phyloP scores from a whole-genome alignment of 2,329 filamentous ascomycete genomes.

The Sphaerulina musiva region DNA sequence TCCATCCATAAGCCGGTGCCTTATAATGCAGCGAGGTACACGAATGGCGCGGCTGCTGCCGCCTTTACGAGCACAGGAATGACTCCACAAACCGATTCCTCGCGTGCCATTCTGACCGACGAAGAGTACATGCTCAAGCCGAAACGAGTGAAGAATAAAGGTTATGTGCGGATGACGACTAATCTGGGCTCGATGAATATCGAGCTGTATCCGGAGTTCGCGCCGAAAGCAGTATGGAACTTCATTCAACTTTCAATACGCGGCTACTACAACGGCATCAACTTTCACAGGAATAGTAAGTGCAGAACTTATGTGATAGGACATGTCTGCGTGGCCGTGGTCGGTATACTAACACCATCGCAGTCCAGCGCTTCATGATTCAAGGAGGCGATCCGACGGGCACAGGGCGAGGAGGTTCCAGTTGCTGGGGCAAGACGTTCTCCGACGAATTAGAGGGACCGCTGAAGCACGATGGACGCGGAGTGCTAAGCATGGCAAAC shows the following conservation, averaged over 20 bases:
- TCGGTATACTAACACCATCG: conserved; percentile 34
- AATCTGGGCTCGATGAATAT: conserved; percentile 78
- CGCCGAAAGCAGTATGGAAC: conserved; percentile 94
- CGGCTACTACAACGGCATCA: conserved; percentile 78
- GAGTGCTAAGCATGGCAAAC: conserved; percentile 89
- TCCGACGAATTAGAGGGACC: conserved; percentile 89
- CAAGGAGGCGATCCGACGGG: conserved; percentile 93
- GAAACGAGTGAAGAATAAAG: conserved; percentile 78
- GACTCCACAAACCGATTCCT: conserved; percentile 82
- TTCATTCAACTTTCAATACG: conserved; percentile 82
- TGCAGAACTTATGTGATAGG: too few species aligned
- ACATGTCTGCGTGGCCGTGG: too few species aligned
- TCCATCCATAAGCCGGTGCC: conserved; percentile 43
- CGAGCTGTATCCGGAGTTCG: conserved; percentile 83
- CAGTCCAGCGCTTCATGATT: conserved; percentile 85
- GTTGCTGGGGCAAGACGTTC: conserved; percentile 92
- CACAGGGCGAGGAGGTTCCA: conserved; percentile 81
- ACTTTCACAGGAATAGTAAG: conserved; percentile 71
- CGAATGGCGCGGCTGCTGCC: conserved; percentile 82
- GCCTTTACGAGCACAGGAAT: conserved; percentile 93
- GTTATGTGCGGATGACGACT: conserved; percentile 85
- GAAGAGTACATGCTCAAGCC: conserved; percentile 97
- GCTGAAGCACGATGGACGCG: conserved; percentile 71
- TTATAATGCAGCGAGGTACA: conserved; percentile 83
- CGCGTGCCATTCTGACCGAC: conserved; percentile 78